Evolutionary conservation across 83 land plant species (phyloP), one percentile per base, ranked within the genome.

Genomic region (Larix sibirica): DNA sequence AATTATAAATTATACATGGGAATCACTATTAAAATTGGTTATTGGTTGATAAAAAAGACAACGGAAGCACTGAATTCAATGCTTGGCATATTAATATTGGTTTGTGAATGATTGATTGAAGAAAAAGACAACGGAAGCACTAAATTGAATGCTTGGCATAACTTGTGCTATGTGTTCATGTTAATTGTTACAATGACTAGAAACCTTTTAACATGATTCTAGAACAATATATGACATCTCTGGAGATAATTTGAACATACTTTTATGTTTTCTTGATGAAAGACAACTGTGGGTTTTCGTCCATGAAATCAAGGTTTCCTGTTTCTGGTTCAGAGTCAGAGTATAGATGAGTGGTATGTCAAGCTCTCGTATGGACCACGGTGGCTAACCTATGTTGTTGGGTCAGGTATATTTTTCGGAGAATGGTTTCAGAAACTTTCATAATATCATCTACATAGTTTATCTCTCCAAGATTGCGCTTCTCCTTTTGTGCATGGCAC

Each of bases 281-380:
- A 1, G 40, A n/a, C 77, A 73, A 73, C 21, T 44, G 56, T 50
- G 23, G 20, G 2, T 42, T 73, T 73, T 44, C 44, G 21, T 40
- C 12, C 14, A 73, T 73, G 28, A 73, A 73, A 73, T 73, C 56
- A 73, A 79, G 64, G 38, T 59, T 60, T 79, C 56, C 40, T 54
- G 10, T 16, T 79, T 56, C 21, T 59, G 63, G 18, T 56, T 28
- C 64, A 59, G 93, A 83, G 59, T 83, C 59, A 18, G 24, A 26
- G 66, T 2, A 40, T 47, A 42, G 81, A 67, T 81, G 77, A 74
- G 79, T 85, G 89, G 89, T 70, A 62, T 60, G 86, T 85, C 58
- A 87, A 82, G 82, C 12, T 89, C 18, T 91, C 93, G 14, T 91
- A 87, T 86, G 93, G 89, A 64, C 93, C 93, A 14, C 59, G 90